Evolutionary conservation across 306 rosid species (phyloP).

Genomic region (Gastrolobium villosum): DNA sequence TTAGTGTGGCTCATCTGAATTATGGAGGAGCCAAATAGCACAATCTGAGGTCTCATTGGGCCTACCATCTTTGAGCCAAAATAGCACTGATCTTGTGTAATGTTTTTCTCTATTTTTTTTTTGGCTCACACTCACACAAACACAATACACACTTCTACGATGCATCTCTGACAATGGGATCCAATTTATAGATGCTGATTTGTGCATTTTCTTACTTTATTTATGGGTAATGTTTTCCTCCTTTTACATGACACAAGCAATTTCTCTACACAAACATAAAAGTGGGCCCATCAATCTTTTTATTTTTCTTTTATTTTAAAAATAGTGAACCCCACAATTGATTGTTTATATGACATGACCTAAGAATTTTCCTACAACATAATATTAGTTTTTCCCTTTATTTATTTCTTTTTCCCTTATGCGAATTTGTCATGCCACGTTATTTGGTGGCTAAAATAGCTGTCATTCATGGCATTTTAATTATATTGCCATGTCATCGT

Average conservation of each 20-base stretch:
- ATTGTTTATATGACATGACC: too few species aligned
- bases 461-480: neutral
- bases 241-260: too few species aligned
- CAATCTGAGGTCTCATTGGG: slow-evolving; percentile 83
- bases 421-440: neutral
- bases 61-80: slow-evolving; percentile 64
- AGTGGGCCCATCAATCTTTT: too few species aligned
- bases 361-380: too few species aligned
- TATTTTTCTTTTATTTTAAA: too few species aligned
- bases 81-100: neutral
- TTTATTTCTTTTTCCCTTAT: neutral
- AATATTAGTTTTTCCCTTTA: too few species aligned
- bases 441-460: neutral
- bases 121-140: slow-evolving; percentile 12
- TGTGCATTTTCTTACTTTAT: slow-evolving; percentile 15
- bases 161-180: neutral
- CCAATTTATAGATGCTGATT: slow-evolving; percentile 39
- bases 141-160: neutral
- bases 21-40: slow-evolving; percentile 90
- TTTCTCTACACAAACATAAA: too few species aligned
- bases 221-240: too few species aligned
- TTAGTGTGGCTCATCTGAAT: slow-evolving; percentile 63
- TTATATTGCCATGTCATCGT: neutral
- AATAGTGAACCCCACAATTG: too few species aligned
- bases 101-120: neutral